These are phyloP conservation scores for Pythium brassicae DNA, from an alignment of 352 stramenopile genomes.

Conservation along the genomic window DNA sequence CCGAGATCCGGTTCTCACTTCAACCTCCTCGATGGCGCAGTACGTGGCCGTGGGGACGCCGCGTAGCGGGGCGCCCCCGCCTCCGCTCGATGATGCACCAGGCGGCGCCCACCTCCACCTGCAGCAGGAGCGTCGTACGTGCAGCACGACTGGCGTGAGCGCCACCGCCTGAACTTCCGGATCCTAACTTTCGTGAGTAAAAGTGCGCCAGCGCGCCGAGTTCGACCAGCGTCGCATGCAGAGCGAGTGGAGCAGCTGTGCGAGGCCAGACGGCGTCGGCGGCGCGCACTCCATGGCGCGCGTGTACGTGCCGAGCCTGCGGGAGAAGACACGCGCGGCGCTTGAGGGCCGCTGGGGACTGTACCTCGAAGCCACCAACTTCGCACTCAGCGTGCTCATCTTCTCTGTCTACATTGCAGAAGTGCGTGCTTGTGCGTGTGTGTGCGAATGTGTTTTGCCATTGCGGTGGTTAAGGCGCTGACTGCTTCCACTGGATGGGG, in stretches of 20 bases:
- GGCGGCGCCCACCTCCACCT: neutral
- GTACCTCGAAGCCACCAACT: constrained; percentile 53
- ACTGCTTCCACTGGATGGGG: too few species aligned
- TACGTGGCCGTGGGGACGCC: neutral
- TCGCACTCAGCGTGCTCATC: constrained; percentile 53
- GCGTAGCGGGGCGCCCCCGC: neutral
- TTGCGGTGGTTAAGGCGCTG: neutral
- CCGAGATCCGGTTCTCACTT: too few species aligned
- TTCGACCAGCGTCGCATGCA: constrained; percentile 14
- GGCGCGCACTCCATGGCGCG: constrained; percentile 23
- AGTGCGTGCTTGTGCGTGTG: constrained; percentile 15
- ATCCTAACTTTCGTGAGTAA: neutral
- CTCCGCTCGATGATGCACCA: neutral
- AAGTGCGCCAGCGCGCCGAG: constrained; percentile 13
- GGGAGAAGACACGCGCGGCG: constrained; percentile 28
- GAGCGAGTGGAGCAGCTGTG: constrained; percentile 20
- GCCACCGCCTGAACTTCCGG: neutral
- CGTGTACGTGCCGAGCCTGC: constrained; percentile 44
- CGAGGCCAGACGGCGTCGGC: constrained; percentile 10
- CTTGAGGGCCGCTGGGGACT: constrained; percentile 35
- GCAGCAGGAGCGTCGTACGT: constrained; percentile 1
- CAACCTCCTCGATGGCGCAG: neutral
- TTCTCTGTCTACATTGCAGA: constrained; percentile 58
- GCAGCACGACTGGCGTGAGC: neutral
- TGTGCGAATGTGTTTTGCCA: neutral